Percentiles rank a stretch among this genome's conserved stretches.
Conservation (phyloP, 169 alveolate species). For the Plasmodium inui region DNA sequence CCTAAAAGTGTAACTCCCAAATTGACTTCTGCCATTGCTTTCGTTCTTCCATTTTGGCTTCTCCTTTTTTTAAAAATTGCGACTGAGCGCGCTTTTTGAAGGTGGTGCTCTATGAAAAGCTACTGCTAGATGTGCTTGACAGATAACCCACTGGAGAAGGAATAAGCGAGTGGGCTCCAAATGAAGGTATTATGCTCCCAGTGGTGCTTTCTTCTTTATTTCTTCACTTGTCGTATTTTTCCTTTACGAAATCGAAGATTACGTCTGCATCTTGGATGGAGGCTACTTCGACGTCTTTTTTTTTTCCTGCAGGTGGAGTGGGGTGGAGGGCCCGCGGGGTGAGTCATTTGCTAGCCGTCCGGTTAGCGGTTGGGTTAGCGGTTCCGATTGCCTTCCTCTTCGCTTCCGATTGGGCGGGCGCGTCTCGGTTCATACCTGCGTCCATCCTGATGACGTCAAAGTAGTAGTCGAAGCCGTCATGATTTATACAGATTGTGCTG, state of each 20-base stretch:
- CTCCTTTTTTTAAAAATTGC: not conserved
- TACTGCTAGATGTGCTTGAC: not conserved
- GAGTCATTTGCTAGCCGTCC: not conserved
- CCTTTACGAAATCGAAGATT: constrained; percentile 65
- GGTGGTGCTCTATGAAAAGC: not conserved
- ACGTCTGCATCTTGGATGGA: constrained; percentile 68
- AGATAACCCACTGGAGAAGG: not conserved
- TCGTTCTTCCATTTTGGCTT: not conserved
- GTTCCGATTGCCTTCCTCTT: not conserved
- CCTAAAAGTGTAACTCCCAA: not conserved
- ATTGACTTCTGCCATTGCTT: not conserved
- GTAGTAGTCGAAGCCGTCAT: constrained; percentile 13
- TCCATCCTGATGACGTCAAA: constrained; percentile 60
- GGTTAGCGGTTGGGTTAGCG: not conserved
- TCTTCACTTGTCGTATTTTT: constrained; percentile 38
- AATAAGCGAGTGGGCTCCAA: not conserved
- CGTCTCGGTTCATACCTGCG: constrained; percentile 12
- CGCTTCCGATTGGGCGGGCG: not conserved
- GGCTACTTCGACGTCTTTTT: constrained; percentile 62
- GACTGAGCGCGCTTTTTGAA: not conserved
- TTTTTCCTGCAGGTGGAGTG: constrained; percentile 18
- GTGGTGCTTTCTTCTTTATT: not conserved
- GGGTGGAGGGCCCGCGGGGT: not conserved
- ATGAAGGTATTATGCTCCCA: not conserved
- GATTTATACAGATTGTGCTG: constrained; percentile 36